A percentile compares a stretch with the other conserved stretches of the same genome.
These are phyloP conservation scores for Globisporangium paroecandrum DNA, from an alignment of 352 stramenopile genomes.

Conservation along the genomic window DNA sequence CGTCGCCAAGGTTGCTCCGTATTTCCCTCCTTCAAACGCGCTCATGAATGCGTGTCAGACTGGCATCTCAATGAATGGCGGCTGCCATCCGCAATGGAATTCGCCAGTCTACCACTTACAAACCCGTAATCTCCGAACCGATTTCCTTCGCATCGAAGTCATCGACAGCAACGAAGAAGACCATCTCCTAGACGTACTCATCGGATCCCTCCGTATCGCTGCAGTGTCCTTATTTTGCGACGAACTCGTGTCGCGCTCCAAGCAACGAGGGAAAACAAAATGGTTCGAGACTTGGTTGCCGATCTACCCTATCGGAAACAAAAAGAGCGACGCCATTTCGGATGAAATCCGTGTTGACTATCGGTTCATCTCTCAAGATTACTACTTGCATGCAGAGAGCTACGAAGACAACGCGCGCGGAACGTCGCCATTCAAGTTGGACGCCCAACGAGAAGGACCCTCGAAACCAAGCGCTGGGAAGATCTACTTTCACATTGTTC, in stretches of 20 bases:
- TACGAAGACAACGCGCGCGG: constrained; percentile 1
- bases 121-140: constrained; percentile 27
- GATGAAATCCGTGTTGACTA: constrained; percentile 51
- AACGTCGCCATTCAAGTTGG: constrained; percentile 9
- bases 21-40: background rate
- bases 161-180: constrained; percentile 59
- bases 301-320: constrained; percentile 23
- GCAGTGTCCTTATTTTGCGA: constrained; percentile 28
- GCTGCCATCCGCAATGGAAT: constrained; percentile 49
- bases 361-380: constrained; percentile 37
- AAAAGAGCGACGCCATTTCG: constrained; percentile 11
- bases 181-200: constrained; percentile 40
- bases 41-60: constrained; percentile 29
- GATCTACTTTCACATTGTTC: constrained; percentile 33
- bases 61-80: constrained; percentile 42
- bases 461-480: constrained; percentile 14
- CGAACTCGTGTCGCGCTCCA: background rate
- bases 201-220: constrained; percentile 33
- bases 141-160: constrained; percentile 40
- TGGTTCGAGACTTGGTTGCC: constrained; percentile 51
- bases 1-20: constrained; percentile 24
- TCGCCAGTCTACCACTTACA: constrained; percentile 34
- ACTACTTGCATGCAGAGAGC: constrained; percentile 19
- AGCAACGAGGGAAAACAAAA: constrained; percentile 17
- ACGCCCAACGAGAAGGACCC: background rate